phyloP scores from a whole-genome alignment of 371 early-diverging fungal genomes.

The Parasitella parasitica region DNA sequence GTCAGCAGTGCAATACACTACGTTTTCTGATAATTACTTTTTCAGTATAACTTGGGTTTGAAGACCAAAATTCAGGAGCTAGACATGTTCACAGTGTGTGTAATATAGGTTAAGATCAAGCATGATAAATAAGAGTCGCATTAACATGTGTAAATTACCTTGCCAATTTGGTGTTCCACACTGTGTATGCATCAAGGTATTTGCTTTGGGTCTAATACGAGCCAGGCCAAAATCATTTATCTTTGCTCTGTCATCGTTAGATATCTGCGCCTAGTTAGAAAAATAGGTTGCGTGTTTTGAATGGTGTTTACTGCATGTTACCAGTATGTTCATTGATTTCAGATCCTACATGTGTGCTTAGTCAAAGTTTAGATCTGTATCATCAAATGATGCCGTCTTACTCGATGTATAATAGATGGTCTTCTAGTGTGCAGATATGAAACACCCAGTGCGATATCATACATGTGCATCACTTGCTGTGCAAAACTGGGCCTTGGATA shows the following conservation, averaged over 20 bases:
- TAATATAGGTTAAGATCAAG: not conserved
- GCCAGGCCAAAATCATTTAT: slow-evolving; percentile 84
- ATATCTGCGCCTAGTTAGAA: too few relatives aligned
- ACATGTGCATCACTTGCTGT: slow-evolving; percentile 74
- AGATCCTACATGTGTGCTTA: slow-evolving; percentile 54
- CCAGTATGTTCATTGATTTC: slow-evolving; percentile 84
- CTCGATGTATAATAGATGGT: slow-evolving; percentile 50
- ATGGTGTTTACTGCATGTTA: slow-evolving; percentile 19
- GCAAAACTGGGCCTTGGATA: slow-evolving; percentile 63
- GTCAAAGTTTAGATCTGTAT: not conserved
- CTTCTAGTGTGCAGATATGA: slow-evolving; percentile 65
- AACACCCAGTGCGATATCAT: slow-evolving; percentile 80
- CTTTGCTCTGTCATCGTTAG: slow-evolving; percentile 68
- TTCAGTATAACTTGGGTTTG: slow-evolving; percentile 73
- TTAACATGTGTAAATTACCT: too few relatives aligned
- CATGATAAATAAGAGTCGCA: not conserved
- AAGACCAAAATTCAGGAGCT: slow-evolving; percentile 78
- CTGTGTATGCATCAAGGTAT: slow-evolving; percentile 68
- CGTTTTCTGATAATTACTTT: slow-evolving; percentile 54
- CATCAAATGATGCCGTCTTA: slow-evolving; percentile 5
- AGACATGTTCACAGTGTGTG: too few relatives aligned
- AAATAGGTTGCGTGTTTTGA: too few relatives aligned
- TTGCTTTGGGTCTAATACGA: slow-evolving; percentile 68
- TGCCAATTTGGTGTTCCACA: slow-evolving; percentile 84
- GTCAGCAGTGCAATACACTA: too few relatives aligned